Evolutionary conservation across 495 filamentous ascomycete species (phyloP), one percentile per base, ranked within the genome.

Genomic region (Penicillium maclennaniae): DNA sequence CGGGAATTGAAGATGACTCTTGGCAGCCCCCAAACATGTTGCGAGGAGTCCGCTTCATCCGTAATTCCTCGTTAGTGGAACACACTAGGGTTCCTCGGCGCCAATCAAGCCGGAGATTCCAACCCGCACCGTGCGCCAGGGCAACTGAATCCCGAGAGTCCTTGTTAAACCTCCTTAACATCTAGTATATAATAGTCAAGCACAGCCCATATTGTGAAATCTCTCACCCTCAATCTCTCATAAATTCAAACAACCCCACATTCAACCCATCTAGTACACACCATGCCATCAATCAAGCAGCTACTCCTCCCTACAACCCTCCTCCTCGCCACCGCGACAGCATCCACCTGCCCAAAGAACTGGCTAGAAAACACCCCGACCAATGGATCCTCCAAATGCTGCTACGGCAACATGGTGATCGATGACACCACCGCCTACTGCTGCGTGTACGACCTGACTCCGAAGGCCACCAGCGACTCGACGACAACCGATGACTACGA

Each of bases 341-440:
- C 47, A 26, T 17, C 7, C 16, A 47, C 15, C 7, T 61, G 58
- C 17, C 50, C 58, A 3, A 1, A 4, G 6, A 34, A 41, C 40
- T 61, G 58, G 58, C 27, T 56, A 20, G 15, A 34, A 42, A 54
- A 58, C 21, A 47, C 25, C 8, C 3, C 14, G 0, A 52, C 7
- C 3, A 6, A 49, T 0, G 42, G 12, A 6, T 20, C 40, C 17
- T 36, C 42, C 8, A 49, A 45, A 21, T 61, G 58, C 55, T 61
- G 58, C 44, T 47, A 43, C n/a, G 55, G 58, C 17, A 23, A 36
- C 19, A 54, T 61, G 58, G n/a, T 49, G 0, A 28, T 54, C 26
- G 27, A 28, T 12, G 28, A 49, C 15, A 15, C 9, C 14, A 43
- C 37, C 28, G 43, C 50, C 1, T 61, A 49, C 47, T 61, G 55